phyloP scores from a whole-genome alignment of 306 rosid genomes.

The Castanea sativa region DNA sequence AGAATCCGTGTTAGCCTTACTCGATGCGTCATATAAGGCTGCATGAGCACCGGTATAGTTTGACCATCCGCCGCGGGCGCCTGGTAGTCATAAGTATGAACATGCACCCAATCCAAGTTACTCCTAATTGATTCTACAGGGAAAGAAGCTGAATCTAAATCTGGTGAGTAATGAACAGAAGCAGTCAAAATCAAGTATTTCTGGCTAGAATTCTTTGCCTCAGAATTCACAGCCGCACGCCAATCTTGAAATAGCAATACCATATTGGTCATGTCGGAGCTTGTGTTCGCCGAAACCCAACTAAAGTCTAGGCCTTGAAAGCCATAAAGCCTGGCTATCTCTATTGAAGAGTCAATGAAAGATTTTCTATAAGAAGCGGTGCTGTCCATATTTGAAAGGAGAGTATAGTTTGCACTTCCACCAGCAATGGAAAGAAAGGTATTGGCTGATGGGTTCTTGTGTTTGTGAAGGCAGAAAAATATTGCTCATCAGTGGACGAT shows the following conservation, averaged over 20 bases:
- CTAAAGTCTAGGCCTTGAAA: constrained; percentile 51
- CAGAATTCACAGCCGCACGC: constrained; percentile 37
- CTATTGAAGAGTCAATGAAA: constrained; percentile 49
- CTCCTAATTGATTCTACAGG: constrained; percentile 38
- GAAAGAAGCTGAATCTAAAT: constrained; percentile 4
- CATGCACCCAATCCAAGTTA: constrained; percentile 47
- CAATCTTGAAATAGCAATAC: constrained; percentile 43
- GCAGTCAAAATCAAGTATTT: constrained; percentile 38
- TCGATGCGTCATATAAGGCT: constrained; percentile 40
- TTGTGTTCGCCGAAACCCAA: constrained; percentile 28
- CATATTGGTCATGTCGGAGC: constrained; percentile 26
- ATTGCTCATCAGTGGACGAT: not conserved
- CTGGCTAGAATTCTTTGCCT: constrained; percentile 27
- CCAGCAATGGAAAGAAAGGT: constrained; percentile 43
- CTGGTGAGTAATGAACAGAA: constrained; percentile 28
- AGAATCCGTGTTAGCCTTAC: constrained; percentile 30
- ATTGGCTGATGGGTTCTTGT: constrained; percentile 44
- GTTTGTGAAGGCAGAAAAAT: constrained; percentile 33
- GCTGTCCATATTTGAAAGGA: constrained; percentile 28
- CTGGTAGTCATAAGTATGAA: constrained; percentile 34
- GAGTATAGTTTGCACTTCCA: not conserved
- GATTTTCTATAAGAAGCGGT: constrained; percentile 26
- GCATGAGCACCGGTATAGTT: constrained; percentile 40
- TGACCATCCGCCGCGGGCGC: constrained; percentile 8
- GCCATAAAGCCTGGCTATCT: constrained; percentile 27